These are phyloP conservation scores for Euryodendron excelsum DNA, from an alignment of 148 eudicot species.

Conservation along the genomic window DNA sequence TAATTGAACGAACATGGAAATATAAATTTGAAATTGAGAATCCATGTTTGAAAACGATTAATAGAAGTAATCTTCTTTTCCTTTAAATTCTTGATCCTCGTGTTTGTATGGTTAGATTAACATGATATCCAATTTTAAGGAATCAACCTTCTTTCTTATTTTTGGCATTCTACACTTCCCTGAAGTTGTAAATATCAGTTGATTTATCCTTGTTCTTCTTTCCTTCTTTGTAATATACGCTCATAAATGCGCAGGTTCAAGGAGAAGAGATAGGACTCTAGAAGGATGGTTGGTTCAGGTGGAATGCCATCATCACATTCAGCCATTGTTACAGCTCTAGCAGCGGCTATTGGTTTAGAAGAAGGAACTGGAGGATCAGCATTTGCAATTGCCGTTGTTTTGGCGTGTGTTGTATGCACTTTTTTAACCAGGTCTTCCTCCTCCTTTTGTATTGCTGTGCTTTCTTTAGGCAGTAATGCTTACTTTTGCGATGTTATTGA, in stretches of 20 bases:
- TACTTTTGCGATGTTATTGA: not conserved
- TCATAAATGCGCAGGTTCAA: slow-evolving; percentile 61
- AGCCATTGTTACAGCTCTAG: slow-evolving; percentile 83
- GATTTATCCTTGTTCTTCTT: not conserved
- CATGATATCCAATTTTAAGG: not conserved
- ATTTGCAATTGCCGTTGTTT: slow-evolving; percentile 82
- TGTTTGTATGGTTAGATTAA: not conserved
- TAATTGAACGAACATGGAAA: not conserved
- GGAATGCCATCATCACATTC: slow-evolving; percentile 99
- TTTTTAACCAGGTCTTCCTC: slow-evolving; percentile 18
- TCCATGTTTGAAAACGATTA: not conserved
- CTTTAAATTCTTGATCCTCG: not conserved
- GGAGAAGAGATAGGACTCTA: slow-evolving; percentile 97
- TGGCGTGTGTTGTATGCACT: slow-evolving; percentile 90
- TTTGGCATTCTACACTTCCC: not conserved
- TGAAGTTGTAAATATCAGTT: not conserved
- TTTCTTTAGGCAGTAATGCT: not conserved
- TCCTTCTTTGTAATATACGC: slow-evolving; percentile 7
- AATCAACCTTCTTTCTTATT: not conserved
- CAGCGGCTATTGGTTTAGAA: slow-evolving; percentile 66
- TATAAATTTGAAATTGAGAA: no score
- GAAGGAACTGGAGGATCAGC: slow-evolving; percentile 73
- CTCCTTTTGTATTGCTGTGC: slow-evolving; percentile 3
- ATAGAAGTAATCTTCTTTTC: not conserved
- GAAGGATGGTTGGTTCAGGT: slow-evolving; percentile 79